A percentile compares a stretch with the other conserved stretches of the same genome.
These are phyloP conservation scores for Pyropia haitanensis DNA, from an alignment of 23 red algal species.

Conservation along the genomic window DNA sequence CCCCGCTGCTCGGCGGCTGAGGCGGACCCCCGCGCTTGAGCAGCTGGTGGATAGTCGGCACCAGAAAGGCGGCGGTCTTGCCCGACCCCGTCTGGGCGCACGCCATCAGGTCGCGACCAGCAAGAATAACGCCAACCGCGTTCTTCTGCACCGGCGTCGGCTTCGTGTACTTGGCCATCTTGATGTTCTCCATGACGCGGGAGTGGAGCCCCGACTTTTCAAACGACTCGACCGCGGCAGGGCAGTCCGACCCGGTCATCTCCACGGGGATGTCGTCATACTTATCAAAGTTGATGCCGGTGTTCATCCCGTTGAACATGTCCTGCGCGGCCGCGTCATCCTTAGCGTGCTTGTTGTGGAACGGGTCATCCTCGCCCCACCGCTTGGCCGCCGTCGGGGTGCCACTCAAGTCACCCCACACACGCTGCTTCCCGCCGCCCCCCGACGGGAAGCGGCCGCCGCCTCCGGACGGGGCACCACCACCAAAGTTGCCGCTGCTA, in stretches of 20 bases:
- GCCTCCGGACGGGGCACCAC: background rate
- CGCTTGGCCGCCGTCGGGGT: background rate
- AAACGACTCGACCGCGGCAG: slow-evolving; percentile 53
- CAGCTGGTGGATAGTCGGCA: slow-evolving; percentile 90
- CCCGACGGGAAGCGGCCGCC: background rate
- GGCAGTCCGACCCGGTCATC: slow-evolving; percentile 67
- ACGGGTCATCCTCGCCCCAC: slow-evolving; percentile 58
- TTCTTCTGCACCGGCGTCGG: slow-evolving; percentile 97
- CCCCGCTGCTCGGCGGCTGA: slow-evolving; percentile 11
- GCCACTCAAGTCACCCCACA: background rate
- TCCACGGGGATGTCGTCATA: slow-evolving; percentile 99
- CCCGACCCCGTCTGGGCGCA: slow-evolving; percentile 98
- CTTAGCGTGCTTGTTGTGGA: slow-evolving; percentile 31
- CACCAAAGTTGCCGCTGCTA: slow-evolving; percentile 6
- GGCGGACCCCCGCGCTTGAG: slow-evolving; percentile 73
- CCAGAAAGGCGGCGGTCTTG: slow-evolving; percentile 95
- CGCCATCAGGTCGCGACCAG: slow-evolving; percentile 91
- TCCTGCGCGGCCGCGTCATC: slow-evolving; percentile 12
- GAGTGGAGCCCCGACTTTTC: slow-evolving; percentile 59
- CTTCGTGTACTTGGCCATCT: slow-evolving; percentile 72
- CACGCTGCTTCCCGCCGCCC: background rate
- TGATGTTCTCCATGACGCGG: slow-evolving; percentile 79
- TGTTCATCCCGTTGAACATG: slow-evolving; percentile 78
- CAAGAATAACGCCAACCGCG: slow-evolving; percentile 70
- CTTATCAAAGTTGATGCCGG: slow-evolving; percentile 99